These are phyloP conservation scores for Penicillium odoratum DNA, from an alignment of 495 filamentous ascomycete species.

Conservation along the genomic window DNA sequence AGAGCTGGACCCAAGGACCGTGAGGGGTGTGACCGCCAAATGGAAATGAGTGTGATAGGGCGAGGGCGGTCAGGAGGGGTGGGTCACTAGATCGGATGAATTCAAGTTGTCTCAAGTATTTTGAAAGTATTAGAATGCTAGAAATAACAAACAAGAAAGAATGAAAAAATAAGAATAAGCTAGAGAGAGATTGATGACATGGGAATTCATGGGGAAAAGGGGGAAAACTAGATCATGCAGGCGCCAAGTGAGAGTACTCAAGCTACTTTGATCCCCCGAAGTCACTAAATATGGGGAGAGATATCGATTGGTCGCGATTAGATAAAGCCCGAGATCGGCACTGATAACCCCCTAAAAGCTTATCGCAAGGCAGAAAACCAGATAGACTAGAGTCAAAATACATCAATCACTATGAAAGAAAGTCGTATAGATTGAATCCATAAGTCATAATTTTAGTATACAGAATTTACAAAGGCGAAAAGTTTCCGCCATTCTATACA, in stretches of 20 bases:
- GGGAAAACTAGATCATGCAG: constrained; percentile 11
- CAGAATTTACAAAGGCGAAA: neutral
- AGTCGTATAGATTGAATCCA: neutral
- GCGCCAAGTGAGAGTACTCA: constrained; percentile 9
- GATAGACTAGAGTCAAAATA: neutral
- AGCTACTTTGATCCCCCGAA: constrained; percentile 1
- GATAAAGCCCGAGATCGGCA: constrained; percentile 27
- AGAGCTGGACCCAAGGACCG: constrained; percentile 34
- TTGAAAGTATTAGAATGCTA: neutral
- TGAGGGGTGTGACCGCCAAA: constrained; percentile 36
- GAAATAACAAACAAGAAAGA: neutral
- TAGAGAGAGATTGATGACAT: neutral
- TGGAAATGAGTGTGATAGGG: constrained; percentile 39
- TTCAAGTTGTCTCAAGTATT: neutral
- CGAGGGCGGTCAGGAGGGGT: constrained; percentile 40
- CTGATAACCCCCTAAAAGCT: constrained; percentile 18
- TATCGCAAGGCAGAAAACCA: constrained; percentile 9
- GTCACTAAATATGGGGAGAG: constrained; percentile 5
- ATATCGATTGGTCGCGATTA: constrained; percentile 24
- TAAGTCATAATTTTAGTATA: neutral
- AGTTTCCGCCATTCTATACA: constrained; percentile 6
- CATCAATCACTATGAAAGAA: neutral
- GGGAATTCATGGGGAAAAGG: constrained; percentile 2
- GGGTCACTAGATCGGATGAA: constrained; percentile 12
- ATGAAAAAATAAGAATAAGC: neutral